These are phyloP conservation scores for Verticillium longisporum DNA, from an alignment of 2,329 filamentous ascomycete species.

Conservation along the genomic window DNA sequence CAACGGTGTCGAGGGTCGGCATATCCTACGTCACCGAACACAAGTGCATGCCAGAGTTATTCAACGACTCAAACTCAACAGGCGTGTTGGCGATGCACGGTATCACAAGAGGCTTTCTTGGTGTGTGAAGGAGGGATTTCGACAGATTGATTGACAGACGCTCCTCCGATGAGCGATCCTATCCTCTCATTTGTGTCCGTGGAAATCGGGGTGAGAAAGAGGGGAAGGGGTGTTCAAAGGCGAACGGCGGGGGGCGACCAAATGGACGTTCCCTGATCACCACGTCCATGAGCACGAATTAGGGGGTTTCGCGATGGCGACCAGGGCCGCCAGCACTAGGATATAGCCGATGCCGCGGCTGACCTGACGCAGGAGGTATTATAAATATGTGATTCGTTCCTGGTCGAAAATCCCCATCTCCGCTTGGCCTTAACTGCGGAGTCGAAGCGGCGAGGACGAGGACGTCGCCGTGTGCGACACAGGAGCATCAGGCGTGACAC, in stretches of 20 bases:
- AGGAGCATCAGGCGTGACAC: not conserved
- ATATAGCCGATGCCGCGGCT: not conserved
- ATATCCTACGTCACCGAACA: not conserved
- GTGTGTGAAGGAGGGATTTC: not conserved
- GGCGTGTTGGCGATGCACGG: not conserved
- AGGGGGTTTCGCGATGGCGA: not conserved
- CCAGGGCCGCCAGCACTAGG: not conserved
- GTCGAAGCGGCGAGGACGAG: not conserved
- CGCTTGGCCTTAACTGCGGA: not conserved
- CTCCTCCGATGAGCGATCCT: not conserved
- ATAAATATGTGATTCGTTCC: slow-evolving; percentile 2
- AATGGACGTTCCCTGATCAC: not conserved
- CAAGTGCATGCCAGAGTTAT: not conserved
- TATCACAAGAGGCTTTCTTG: not conserved
- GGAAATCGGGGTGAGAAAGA: too few relatives aligned
- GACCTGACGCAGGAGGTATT: not conserved
- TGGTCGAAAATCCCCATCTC: not conserved
- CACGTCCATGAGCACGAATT: not conserved
- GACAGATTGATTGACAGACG: not conserved
- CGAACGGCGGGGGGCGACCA: not conserved
- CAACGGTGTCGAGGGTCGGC: not conserved
- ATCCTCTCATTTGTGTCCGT: not conserved
- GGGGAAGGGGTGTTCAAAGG: not conserved
- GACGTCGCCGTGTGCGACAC: not conserved
- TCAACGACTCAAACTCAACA: not conserved